These are phyloP conservation scores for Jatropha multifida DNA, from an alignment of 441 rosid species.

Conservation along the genomic window DNA sequence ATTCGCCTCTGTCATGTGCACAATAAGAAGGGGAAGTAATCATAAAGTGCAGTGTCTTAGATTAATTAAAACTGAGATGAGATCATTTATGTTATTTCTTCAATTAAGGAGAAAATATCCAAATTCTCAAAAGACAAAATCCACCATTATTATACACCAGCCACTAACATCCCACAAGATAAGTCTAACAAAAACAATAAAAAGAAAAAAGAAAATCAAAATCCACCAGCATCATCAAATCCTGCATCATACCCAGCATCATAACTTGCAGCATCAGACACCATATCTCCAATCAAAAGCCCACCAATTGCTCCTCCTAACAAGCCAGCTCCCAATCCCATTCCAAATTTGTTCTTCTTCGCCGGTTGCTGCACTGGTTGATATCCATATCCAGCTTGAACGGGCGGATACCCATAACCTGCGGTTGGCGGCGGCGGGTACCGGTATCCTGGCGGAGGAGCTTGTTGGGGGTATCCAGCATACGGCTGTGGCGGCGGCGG, in stretches of 20 bases:
- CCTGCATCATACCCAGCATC: conserved; percentile 35
- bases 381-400: not conserved
- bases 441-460: conserved; percentile 19
- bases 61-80: not conserved
- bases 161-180: not conserved
- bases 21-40: too few species aligned
- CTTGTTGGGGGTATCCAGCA: conserved; percentile 33
- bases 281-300: conserved; percentile 56
- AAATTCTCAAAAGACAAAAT: not conserved
- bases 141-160: not conserved
- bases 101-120: not conserved
- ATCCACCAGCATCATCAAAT: conserved; percentile 39
- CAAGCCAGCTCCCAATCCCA: conserved; percentile 72
- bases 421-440: conserved; percentile 21
- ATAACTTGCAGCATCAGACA: conserved; percentile 42
- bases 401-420: conserved; percentile 37
- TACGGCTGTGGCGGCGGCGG: conserved; percentile 21
- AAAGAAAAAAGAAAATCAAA: conserved; percentile 20
- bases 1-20: not conserved
- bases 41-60: too few species aligned
- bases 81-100: conserved; percentile 1
- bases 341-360: conserved; percentile 48
- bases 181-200: not conserved
- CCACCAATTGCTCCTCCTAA: conserved; percentile 61
- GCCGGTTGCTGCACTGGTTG: conserved; percentile 37